phyloP scores from a whole-genome alignment of 2,329 filamentous ascomycete genomes.

The Phyllosticta citrichinensis region DNA sequence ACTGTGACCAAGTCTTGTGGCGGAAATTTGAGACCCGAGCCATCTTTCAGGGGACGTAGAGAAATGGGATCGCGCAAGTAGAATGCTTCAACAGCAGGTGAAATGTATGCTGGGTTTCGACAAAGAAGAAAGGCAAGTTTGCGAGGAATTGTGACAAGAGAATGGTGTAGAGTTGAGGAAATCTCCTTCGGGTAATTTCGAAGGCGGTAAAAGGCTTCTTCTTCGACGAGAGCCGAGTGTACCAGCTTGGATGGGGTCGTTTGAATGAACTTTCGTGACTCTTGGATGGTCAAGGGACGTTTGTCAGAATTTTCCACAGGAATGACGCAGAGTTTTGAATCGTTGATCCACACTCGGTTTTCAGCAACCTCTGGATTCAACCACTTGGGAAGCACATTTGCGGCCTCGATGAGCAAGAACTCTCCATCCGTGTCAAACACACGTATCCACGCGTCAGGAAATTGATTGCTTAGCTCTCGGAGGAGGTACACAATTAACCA shows the following conservation, averaged over 20 bases:
- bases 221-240: constrained; percentile 63
- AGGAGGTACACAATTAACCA: constrained; percentile 92
- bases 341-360: constrained; percentile 77
- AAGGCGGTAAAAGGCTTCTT: constrained; percentile 10
- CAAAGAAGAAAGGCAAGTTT: constrained; percentile 74
- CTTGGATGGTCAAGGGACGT: constrained; percentile 45
- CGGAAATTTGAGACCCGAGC: constrained; percentile 52
- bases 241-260: constrained; percentile 45
- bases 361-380: constrained; percentile 81
- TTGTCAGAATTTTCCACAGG: constrained; percentile 35
- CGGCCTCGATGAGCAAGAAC: constrained; percentile 89
- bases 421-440: constrained; percentile 86
- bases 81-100: constrained; percentile 80
- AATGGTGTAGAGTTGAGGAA: constrained; percentile 62
- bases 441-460: constrained; percentile 68
- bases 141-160: constrained; percentile 64
- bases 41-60: constrained; percentile 54
- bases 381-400: constrained; percentile 79
- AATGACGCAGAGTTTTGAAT: constrained; percentile 66
- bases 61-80: constrained; percentile 78
- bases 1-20: constrained; percentile 71
- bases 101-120: constrained; percentile 62
- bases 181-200: constrained; percentile 43
- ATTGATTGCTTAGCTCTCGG: constrained; percentile 65
- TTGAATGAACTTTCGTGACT: constrained; percentile 53